These are phyloP conservation scores for Leishmania arabica DNA, from an alignment of 208 protist species.

Conservation along the genomic window DNA sequence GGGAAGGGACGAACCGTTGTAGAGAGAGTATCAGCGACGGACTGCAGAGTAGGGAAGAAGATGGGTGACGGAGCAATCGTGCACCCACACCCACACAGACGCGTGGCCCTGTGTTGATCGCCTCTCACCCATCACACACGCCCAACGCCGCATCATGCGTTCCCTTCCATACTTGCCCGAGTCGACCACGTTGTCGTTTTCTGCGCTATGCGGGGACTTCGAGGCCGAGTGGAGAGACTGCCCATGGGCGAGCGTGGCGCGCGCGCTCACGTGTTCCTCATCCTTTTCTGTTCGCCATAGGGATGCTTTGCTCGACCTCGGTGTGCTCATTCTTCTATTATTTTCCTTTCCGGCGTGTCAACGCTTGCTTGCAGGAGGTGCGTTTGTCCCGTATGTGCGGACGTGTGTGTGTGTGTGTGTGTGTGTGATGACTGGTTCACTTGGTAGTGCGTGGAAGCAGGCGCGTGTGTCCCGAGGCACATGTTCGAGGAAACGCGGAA, in stretches of 20 bases:
- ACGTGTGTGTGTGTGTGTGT: neutral
- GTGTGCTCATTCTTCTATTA: too few species aligned
- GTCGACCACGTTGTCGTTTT: neutral
- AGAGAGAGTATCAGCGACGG: neutral
- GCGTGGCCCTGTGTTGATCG: neutral
- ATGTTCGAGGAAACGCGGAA: neutral
- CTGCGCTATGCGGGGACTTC: neutral
- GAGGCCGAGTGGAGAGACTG: neutral
- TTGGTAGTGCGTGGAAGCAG: neutral
- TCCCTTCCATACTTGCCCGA: neutral
- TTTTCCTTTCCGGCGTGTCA: too few species aligned
- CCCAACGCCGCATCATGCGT: neutral
- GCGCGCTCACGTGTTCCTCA: neutral
- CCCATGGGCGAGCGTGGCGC: neutral
- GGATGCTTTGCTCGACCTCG: neutral
- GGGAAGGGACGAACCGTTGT: neutral
- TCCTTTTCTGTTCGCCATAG: neutral
- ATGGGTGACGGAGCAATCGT: neutral
- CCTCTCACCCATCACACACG: neutral
- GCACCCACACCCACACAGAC: neutral
- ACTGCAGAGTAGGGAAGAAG: neutral
- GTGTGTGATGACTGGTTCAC: neutral
- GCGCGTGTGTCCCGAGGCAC: neutral
- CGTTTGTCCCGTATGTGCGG: neutral
- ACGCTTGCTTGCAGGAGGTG: too few species aligned